phyloP scores from a whole-genome alignment of 257 asterid species.

The Apocynum venetum region DNA sequence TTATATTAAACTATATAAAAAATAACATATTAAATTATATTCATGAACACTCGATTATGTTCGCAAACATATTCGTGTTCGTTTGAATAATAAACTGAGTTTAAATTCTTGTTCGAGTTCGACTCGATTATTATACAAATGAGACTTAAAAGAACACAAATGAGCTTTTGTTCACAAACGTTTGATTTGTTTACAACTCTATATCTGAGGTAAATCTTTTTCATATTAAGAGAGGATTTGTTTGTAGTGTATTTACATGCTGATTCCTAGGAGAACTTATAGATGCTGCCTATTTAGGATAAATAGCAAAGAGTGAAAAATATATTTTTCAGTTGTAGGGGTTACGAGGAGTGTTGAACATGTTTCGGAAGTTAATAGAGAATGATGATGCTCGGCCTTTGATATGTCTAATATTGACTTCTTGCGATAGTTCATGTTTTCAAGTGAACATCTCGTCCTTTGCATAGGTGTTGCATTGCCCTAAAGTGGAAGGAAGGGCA shows the following conservation, averaged over 20 bases:
- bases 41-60: too few species aligned
- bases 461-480: background rate
- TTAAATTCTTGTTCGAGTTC: too few species aligned
- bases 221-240: background rate
- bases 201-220: background rate
- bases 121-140: too few species aligned
- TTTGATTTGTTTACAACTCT: too few species aligned
- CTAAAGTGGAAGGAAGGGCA: background rate
- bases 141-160: too few species aligned
- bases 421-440: background rate
- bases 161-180: too few species aligned
- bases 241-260: background rate
- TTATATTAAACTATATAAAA: too few species aligned
- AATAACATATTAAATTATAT: too few species aligned
- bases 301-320: background rate
- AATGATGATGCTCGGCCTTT: background rate
- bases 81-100: too few species aligned
- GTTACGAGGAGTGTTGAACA: background rate
- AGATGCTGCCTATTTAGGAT: background rate
- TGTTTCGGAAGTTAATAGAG: background rate
- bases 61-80: too few species aligned
- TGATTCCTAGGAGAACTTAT: background rate
- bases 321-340: background rate
- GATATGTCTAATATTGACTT: slow-evolving; percentile 1
- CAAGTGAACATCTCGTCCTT: background rate